phyloP scores from a whole-genome alignment of 306 rosid species.

The Carpinus viminea region DNA sequence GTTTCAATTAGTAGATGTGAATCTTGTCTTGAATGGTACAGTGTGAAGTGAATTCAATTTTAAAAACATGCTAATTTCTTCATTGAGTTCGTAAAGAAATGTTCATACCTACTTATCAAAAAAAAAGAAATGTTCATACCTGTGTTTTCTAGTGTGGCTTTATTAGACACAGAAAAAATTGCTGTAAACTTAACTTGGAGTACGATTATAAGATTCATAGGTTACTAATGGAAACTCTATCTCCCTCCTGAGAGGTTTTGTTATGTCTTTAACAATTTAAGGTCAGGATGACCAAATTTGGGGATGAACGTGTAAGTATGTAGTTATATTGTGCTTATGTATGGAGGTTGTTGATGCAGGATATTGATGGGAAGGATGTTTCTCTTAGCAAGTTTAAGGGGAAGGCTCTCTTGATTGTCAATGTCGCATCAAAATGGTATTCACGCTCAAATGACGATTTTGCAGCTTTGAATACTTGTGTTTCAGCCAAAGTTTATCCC shows the following conservation, averaged over 20 bases:
- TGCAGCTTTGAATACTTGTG: constrained; percentile 9
- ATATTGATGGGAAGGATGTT: constrained; percentile 84
- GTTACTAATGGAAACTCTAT: neutral
- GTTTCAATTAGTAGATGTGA: neutral
- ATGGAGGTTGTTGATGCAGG: constrained; percentile 52
- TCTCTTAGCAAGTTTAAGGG: constrained; percentile 83
- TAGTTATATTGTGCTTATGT: neutral
- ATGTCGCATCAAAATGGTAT: constrained; percentile 98
- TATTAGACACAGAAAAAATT: neutral
- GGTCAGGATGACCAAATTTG: neutral
- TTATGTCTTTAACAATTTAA: neutral
- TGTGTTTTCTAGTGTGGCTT: neutral
- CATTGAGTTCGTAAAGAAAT: neutral
- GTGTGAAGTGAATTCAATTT: neutral
- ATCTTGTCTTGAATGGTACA: neutral
- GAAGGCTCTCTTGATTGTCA: constrained; percentile 89
- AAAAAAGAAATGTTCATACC: neutral
- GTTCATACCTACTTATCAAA: neutral
- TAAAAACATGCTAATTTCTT: neutral
- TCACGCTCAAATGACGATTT: constrained; percentile 3
- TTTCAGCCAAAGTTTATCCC: neutral
- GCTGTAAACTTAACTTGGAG: neutral
- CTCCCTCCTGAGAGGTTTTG: neutral
- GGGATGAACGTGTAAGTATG: neutral
- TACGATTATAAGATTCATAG: neutral